Evolutionary conservation across 2,329 filamentous ascomycete species (phyloP), one percentile per base, ranked within the genome.

Genomic region (Neophaeococcomyces aloes): DNA sequence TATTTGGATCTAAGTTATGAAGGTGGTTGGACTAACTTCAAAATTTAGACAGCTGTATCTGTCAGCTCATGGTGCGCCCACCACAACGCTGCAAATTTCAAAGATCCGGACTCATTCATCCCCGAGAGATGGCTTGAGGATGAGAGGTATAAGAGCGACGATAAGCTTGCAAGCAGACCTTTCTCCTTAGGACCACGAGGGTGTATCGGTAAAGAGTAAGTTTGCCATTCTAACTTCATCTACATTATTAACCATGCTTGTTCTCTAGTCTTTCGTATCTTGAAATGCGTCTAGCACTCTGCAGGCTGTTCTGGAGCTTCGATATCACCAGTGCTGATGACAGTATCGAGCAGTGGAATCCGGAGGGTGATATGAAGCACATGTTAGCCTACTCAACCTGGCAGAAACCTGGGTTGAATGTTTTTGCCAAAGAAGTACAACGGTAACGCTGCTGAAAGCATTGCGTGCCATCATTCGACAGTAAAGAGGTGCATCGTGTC

Each of bases 221-320:
- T n/a, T n/a, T n/a, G n/a, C n/a, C n/a, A n/a, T n/a, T n/a, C n/a
- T n/a, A n/a, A n/a, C n/a, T n/a, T n/a, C n/a, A n/a, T n/a, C n/a
- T n/a, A n/a, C n/a, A n/a, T n/a, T n/a, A n/a, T n/a, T n/a, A n/a
- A n/a, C n/a, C n/a, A n/a, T n/a, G n/a, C n/a, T n/a, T n/a, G n/a
- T n/a, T n/a, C n/a, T n/a, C n/a, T n/a, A n/a, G n/a, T 45, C 58
- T 75, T 29, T 70, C 70, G 2, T 71, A 70, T 38, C 60, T 66
- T 15, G 70, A 75, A 52, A 69, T 74, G 62, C 61, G 71, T 3
- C 54, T 72, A 4, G 67, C 74, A 29, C 53, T 75, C 5, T 64
- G 67, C 0, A 64, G 63, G 2, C 50, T 75, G 4, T 49, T 75
- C 1, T 74, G 62, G 55, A 68, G 68, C 38, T 75, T 73, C 50